Percentiles rank a stretch among this genome's conserved stretches.
Evolutionary conservation across 768 basidiomycete genomes (phyloP).

Genomic region (Hydnum rufescens): DNA sequence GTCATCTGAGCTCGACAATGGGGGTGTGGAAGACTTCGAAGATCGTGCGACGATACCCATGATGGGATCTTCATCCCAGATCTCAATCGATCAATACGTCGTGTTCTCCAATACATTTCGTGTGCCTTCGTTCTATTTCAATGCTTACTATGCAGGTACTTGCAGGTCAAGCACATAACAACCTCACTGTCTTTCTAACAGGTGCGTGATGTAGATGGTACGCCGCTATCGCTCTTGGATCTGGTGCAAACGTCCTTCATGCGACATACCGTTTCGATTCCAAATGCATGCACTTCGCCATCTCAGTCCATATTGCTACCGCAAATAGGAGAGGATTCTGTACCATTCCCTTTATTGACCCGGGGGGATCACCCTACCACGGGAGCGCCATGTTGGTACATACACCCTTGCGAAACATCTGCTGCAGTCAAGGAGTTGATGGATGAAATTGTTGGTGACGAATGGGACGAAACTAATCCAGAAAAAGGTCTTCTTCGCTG

Average conservation of each 20-base stretch:
- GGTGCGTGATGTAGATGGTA: constrained; percentile 32
- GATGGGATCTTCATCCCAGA: constrained; percentile 12
- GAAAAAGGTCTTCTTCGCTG: constrained; percentile 7
- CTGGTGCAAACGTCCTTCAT: constrained; percentile 42
- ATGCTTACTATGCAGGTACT: constrained; percentile 34
- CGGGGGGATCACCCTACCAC: constrained; percentile 75
- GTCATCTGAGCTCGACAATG: not conserved
- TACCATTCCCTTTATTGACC: constrained; percentile 53
- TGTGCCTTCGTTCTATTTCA: constrained; percentile 74
- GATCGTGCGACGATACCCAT: constrained; percentile 25
- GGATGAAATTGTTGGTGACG: constrained; percentile 15
- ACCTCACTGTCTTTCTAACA: not conserved
- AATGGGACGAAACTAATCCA: not conserved
- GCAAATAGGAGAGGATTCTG: constrained; percentile 3
- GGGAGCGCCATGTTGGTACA: constrained; percentile 58
- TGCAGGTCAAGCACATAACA: not conserved
- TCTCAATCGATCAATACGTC: constrained; percentile 36
- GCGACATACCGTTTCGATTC: constrained; percentile 12
- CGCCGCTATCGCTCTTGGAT: constrained; percentile 35
- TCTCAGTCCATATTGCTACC: not conserved
- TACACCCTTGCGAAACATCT: constrained; percentile 72
- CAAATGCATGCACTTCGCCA: not conserved
- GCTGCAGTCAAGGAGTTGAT: constrained; percentile 49
- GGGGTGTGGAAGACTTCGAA: not conserved
- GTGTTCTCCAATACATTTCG: constrained; percentile 61